Conservation (phyloP, 208 protist genomes). For the Acanthamoeba pearcei region DNA sequence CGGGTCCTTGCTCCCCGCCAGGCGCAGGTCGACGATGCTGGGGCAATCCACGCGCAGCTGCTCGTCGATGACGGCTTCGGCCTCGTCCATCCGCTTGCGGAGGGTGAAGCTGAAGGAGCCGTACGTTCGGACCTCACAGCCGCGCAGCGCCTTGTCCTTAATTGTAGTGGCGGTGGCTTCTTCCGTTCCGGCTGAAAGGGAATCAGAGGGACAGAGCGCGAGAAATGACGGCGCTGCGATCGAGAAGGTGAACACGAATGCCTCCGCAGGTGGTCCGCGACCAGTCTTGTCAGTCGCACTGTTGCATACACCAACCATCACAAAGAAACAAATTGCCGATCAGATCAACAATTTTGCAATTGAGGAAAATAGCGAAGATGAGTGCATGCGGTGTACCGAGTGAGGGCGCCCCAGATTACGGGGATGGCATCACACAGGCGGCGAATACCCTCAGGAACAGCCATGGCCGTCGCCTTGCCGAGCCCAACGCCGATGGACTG, state of each 20-base stretch:
- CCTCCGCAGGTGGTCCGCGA: background rate
- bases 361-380: no score
- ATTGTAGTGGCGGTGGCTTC: background rate
- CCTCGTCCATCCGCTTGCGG: slow-evolving; percentile 1
- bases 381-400: background rate
- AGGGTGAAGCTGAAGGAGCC: slow-evolving; percentile 26
- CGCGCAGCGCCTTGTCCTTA: background rate
- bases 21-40: background rate
- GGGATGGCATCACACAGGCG: background rate
- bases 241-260: background rate
- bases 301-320: background rate
- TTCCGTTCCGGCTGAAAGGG: background rate
- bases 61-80: background rate
- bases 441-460: slow-evolving; percentile 1
- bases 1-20: background rate
- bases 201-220: background rate
- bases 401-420: background rate
- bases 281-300: slow-evolving; percentile 2
- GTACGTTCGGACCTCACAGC: background rate
- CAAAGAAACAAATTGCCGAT: background rate
- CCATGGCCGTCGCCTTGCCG: background rate
- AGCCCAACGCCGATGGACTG: background rate
- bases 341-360: background rate
- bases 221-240: background rate
- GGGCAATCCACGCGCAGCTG: background rate